Conservation (phyloP, 345 rosid genomes). For the Reutealis trisperma region DNA sequence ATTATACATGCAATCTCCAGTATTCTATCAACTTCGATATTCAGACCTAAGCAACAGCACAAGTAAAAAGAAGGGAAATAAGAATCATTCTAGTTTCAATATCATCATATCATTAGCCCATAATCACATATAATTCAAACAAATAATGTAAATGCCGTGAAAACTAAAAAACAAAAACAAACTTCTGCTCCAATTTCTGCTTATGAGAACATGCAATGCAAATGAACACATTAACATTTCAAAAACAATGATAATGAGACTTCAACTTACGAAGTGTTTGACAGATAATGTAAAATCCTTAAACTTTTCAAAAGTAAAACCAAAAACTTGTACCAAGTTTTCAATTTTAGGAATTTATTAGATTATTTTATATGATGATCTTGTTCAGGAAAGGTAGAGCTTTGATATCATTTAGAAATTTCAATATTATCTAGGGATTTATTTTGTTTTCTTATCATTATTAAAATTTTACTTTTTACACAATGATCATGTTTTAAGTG, state of each 20-base stretch:
- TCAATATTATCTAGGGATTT: no score
- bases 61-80: constrained; percentile 20
- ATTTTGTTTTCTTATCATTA: no score
- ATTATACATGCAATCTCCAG: constrained; percentile 94
- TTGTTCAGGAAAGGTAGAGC: no score
- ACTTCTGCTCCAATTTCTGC: neutral
- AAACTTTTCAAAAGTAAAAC: no score
- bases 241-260: neutral
- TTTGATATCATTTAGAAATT: no score
- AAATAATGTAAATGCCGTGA: neutral
- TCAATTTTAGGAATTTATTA: no score
- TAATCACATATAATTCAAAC: neutral
- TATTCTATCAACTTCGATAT: constrained; percentile 76
- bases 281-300: no score
- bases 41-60: constrained; percentile 56
- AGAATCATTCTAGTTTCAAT: neutral
- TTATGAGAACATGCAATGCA: neutral
- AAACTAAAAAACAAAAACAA: neutral
- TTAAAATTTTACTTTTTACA: no score
- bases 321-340: no score
- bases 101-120: neutral
- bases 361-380: no score
- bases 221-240: neutral
- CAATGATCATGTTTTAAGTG: no score
- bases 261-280: no score